A percentile compares a stretch with the other conserved stretches of the same genome.
Conservation (phyloP, 805 yeast species). For the Nakazawaea laoshanensis region DNA sequence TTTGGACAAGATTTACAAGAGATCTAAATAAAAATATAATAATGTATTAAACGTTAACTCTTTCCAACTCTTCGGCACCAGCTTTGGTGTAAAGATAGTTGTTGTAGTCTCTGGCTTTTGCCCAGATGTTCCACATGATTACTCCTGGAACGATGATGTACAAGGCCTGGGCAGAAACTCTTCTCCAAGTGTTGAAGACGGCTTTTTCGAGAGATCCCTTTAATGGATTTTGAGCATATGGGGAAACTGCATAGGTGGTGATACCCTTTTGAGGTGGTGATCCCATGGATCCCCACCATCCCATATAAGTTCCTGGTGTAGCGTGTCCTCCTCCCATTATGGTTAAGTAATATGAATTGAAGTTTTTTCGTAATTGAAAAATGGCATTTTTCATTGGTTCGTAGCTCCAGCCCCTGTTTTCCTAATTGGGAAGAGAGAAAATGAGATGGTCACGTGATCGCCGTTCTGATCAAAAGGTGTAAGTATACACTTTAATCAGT, state of each 20-base stretch:
- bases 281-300: constrained; percentile 92
- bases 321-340: constrained; percentile 50
- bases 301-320: constrained; percentile 68
- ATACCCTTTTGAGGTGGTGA: constrained; percentile 81
- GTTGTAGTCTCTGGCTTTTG: constrained; percentile 80
- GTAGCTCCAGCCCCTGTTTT: too few species aligned
- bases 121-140: constrained; percentile 83
- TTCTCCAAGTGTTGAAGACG: constrained; percentile 88
- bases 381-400: too few species aligned
- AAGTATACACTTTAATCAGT: too few species aligned
- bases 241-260: constrained; percentile 85
- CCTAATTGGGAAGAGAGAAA: too few species aligned
- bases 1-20: constrained; percentile 87
- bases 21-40: constrained; percentile 53
- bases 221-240: constrained; percentile 88
- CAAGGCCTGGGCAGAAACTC: constrained; percentile 79
- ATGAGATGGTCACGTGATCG: too few species aligned
- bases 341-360: too few species aligned
- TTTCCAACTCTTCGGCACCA: constrained; percentile 90
- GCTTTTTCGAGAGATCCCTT: constrained; percentile 81
- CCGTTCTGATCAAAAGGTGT: too few species aligned
- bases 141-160: constrained; percentile 72
- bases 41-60: constrained; percentile 30
- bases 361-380: too few species aligned
- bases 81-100: constrained; percentile 94